Evolutionary conservation across 768 basidiomycete species (phyloP), one percentile per base, ranked within the genome.

Genomic region (Russula virescens): DNA sequence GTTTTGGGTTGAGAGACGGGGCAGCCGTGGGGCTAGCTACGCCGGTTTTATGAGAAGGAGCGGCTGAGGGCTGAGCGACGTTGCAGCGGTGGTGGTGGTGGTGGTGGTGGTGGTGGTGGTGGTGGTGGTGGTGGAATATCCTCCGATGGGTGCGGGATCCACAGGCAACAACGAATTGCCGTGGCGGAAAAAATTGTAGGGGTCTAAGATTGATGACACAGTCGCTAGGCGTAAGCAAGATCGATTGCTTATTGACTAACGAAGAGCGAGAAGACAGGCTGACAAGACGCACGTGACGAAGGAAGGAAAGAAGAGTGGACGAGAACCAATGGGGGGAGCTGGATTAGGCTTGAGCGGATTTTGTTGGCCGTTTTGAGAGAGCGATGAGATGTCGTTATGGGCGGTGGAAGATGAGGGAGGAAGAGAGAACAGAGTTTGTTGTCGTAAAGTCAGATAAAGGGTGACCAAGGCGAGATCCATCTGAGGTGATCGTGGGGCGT

Each of bases 401-500:
- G 16, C 14, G 23, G 21, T 34, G 34, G 16, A 18, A 34, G 42
- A 8, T 9, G 40, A 13, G 40, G 42, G n/a, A 38, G 28, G 35
- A 28, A n/a, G n/a, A n/a, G n/a, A n/a, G n/a, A n/a, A n/a, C n/a
- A n/a, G n/a, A n/a, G n/a, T n/a, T n/a, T n/a, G n/a, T n/a, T n/a
- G n/a, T 42, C 38, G 40, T 40, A 35, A 16, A 25, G 58, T 25
- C n/a, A n/a, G n/a, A n/a, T n/a, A n/a, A 21, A 35, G 58, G 19
- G 26, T 16, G 43, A 46, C 46, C 55, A 62, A 31, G 48, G 7
- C 23, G 61, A 63, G 56, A 58, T 63, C 57, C 23, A 42, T 42
- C 52, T 60, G 38, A 23, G 47, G 42, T 40, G 63, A 64, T 62
- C 61, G 61, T 18, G 50, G 61, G 55, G 59, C 55, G 56, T 63